phyloP scores from a whole-genome alignment of 306 rosid genomes.

The Prunus mongolica region DNA sequence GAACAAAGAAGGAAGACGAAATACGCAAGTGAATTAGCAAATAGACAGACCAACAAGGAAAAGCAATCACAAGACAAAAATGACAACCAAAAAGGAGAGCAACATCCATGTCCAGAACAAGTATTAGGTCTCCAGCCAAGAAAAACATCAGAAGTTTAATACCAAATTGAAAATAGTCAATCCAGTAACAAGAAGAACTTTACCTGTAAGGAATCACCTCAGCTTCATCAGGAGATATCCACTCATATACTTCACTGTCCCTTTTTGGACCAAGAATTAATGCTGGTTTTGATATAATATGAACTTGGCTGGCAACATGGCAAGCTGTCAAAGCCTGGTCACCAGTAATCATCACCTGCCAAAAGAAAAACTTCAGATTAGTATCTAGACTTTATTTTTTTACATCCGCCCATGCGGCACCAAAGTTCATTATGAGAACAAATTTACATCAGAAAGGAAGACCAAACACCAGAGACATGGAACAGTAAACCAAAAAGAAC shows the following conservation, averaged over 20 bases:
- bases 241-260: slow-evolving; percentile 58
- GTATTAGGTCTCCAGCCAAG: background rate
- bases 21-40: slow-evolving; percentile 4
- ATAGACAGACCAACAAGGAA: background rate
- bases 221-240: slow-evolving; percentile 92
- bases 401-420: background rate
- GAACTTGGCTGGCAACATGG: slow-evolving; percentile 97
- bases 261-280: slow-evolving; percentile 64
- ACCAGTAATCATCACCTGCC: slow-evolving; percentile 97
- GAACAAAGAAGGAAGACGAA: slow-evolving; percentile 1
- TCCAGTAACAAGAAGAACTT: background rate
- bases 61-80: background rate
- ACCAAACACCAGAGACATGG: background rate
- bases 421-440: background rate
- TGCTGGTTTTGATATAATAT: slow-evolving; percentile 83
- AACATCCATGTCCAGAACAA: background rate
- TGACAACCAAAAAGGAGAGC: background rate
- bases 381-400: background rate
- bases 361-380: background rate
- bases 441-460: background rate
- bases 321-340: slow-evolving; percentile 99
- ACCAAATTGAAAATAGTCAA: background rate
- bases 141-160: background rate
- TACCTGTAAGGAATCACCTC: slow-evolving; percentile 69
- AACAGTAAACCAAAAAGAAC: background rate